These are phyloP conservation scores for Cystofilobasidium capitatum DNA, from an alignment of 768 basidiomycete genomes.

Conservation along the genomic window DNA sequence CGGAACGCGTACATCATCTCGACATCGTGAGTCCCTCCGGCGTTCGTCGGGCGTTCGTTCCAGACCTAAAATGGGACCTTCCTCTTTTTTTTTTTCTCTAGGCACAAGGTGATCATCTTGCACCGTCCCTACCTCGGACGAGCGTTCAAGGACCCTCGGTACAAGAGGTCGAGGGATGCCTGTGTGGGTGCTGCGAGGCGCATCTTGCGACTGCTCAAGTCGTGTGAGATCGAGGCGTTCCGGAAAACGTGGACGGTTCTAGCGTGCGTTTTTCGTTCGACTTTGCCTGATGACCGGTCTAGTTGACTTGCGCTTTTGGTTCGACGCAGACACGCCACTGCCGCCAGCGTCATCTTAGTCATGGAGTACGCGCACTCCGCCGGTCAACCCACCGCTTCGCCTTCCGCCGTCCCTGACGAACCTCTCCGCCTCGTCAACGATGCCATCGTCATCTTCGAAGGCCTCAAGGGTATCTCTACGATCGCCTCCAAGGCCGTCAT, in stretches of 20 bases:
- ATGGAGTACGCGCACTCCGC: slow-evolving; percentile 3
- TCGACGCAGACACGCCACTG: background rate
- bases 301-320: background rate
- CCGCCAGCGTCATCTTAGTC: background rate
- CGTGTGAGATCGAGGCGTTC: slow-evolving; percentile 11
- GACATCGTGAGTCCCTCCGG: background rate
- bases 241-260: slow-evolving; percentile 24
- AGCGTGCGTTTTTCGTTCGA: background rate
- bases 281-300: background rate
- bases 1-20: slow-evolving; percentile 25
- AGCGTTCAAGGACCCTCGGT: slow-evolving; percentile 28
- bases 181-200: background rate
- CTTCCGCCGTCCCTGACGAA: background rate
- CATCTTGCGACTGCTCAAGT: background rate
- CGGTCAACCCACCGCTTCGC: background rate
- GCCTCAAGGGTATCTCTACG: slow-evolving; percentile 6
- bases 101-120: slow-evolving; percentile 29
- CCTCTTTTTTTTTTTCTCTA: background rate
- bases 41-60: background rate
- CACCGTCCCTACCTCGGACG: slow-evolving; percentile 30
- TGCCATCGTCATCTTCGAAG: slow-evolving; percentile 19
- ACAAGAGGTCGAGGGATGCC: slow-evolving; percentile 18
- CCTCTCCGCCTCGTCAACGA: slow-evolving; percentile 11
- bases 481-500: slow-evolving; percentile 23
- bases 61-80: background rate